Base-by-base conservation (phyloP, 2,329 filamentous ascomycete species). In the Pezicula rhizophila region DNA sequence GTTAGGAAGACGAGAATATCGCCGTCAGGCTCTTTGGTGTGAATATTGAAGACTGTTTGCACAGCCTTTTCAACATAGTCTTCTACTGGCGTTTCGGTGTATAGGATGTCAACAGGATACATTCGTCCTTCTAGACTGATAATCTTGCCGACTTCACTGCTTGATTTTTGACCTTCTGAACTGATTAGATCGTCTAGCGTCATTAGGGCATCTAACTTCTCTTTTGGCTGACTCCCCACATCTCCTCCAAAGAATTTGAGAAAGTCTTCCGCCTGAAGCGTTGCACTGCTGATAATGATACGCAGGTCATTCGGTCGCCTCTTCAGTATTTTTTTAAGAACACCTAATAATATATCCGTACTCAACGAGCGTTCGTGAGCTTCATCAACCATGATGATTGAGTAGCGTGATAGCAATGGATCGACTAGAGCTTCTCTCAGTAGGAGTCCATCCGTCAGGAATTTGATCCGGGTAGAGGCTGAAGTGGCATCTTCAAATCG, bases 361-460 rank as follows among this genome's bases (percentile, higher is more conserved):
- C 89, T 95, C 51, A 97, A 78, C 43, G 90, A 96, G 47, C 93
- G 78, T 68, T 97, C 92, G 64, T 99, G 93, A 6, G 92, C 93
- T 69, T 97, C 92, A 64, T 99, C 93, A 7, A 99, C 87, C 89
- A 99, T 96, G 59, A 99, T 89, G 40, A 96, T 86, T 0, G 90
- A 95, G 65, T 99, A 99, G 10, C 89, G 80, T 17, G 88, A 93
- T 33, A 99, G 70, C 3, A 97, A 70, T 11, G 93, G 93, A 66
- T 99, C 93, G 3, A 96, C 88, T 4, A 99, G 77, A 25, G 92
- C 93, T 69, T 99, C 93, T 60, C 92, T 77, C 46, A 99, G 81
- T 28, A 99, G 77, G 43, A 99, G 75, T 0, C 92, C 92, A 70
- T 99, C 93, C 0, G 92, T 99, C 54, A 97, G 71, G 63, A 97